Evolutionary conservation across 2,329 filamentous ascomycete species (phyloP).

Genomic region (Tympanopsis confertula): DNA sequence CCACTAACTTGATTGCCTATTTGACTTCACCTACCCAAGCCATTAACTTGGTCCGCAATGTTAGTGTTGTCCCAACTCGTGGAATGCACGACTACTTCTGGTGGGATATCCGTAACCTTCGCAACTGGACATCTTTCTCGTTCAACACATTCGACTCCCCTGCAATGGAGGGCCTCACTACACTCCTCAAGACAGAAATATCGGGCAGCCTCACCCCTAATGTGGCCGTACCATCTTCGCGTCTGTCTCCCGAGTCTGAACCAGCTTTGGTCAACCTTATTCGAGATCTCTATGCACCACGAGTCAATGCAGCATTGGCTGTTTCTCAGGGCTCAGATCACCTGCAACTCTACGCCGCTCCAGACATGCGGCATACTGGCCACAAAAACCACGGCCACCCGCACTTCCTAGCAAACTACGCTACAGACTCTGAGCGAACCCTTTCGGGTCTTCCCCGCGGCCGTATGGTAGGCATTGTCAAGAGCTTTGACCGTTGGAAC

Average conservation of each 20-base stretch:
- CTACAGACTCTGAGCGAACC: constrained; percentile 27
- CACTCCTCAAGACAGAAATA: constrained; percentile 40
- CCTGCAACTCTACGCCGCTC: constrained; percentile 25
- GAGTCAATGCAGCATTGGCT: constrained; percentile 47
- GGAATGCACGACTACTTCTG: constrained; percentile 45
- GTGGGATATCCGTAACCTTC: constrained; percentile 55
- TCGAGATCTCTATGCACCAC: constrained; percentile 42
- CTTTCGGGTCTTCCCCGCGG: constrained; percentile 26
- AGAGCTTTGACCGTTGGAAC: constrained; percentile 54
- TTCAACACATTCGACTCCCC: constrained; percentile 37
- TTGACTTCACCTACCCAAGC: constrained; percentile 45
- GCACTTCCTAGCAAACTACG: constrained; percentile 29
- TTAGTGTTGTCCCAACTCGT: constrained; percentile 30
- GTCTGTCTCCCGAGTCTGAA: constrained; percentile 40
- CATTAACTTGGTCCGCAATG: constrained; percentile 43
- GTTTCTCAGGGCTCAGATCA: constrained; percentile 45
- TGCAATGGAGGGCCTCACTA: constrained; percentile 39
- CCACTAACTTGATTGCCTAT: constrained; percentile 42
- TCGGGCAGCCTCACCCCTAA: constrained; percentile 15
- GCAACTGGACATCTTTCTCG: constrained; percentile 48
- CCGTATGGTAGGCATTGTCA: constrained; percentile 52
- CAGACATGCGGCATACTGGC: constrained; percentile 4
- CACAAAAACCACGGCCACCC: background rate
- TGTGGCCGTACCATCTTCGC: constrained; percentile 11
- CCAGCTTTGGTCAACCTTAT: constrained; percentile 39